A percentile compares a stretch with the other conserved stretches of the same genome.
phyloP scores from a whole-genome alignment of 768 basidiomycete species.

The Xerocomellus dryophilus region DNA sequence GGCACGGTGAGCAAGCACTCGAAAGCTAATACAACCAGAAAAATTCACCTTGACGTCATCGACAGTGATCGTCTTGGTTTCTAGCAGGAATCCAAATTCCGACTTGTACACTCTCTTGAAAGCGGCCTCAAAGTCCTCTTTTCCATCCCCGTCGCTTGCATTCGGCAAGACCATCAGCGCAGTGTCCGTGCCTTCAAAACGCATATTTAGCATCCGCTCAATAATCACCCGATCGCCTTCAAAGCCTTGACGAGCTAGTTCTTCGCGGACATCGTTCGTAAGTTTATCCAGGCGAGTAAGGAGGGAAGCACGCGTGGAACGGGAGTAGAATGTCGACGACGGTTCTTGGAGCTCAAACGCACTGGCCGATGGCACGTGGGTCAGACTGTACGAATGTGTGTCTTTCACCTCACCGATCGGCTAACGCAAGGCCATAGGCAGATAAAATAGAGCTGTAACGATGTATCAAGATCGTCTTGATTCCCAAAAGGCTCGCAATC shows the following conservation, averaged over 20 bases:
- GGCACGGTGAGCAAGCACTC: not conserved
- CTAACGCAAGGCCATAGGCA: constrained; percentile 90
- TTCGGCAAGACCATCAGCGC: constrained; percentile 80
- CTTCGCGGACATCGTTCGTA: constrained; percentile 55
- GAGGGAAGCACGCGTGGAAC: constrained; percentile 53
- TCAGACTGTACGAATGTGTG: not conserved
- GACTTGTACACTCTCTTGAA: constrained; percentile 80
- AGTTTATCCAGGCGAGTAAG: constrained; percentile 67
- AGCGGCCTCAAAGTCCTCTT: constrained; percentile 72
- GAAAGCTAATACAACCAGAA: not conserved
- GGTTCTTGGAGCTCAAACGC: constrained; percentile 90
- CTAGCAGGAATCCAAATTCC: constrained; percentile 90
- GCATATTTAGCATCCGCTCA: constrained; percentile 88
- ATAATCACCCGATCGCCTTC: constrained; percentile 63
- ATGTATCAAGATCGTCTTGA: constrained; percentile 84
- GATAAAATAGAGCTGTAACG: constrained; percentile 91
- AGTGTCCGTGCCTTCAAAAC: constrained; percentile 92
- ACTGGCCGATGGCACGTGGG: constrained; percentile 36
- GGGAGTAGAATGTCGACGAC: constrained; percentile 72
- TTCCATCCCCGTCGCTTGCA: constrained; percentile 45
- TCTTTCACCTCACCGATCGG: constrained; percentile 53
- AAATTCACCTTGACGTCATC: constrained; percentile 82
- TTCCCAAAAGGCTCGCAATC: constrained; percentile 82
- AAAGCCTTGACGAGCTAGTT: constrained; percentile 82
- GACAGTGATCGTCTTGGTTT: constrained; percentile 78